Evolutionary conservation across 2,329 filamentous ascomycete species (phyloP).

Genomic region (Bipolaris oryzae): DNA sequence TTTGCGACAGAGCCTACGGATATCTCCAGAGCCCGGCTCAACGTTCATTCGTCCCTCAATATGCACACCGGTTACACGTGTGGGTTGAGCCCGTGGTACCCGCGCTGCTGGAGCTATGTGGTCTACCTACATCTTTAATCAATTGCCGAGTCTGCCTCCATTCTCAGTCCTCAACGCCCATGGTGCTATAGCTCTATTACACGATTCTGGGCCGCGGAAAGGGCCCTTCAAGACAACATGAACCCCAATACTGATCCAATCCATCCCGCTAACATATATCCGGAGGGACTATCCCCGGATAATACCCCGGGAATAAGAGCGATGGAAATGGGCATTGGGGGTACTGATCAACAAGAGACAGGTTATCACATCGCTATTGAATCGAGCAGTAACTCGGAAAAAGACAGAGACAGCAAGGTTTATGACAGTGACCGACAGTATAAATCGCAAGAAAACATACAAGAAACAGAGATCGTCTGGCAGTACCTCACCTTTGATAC

Average conservation of each 20-base stretch:
- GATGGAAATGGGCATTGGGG: constrained; percentile 7
- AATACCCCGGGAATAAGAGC: constrained; percentile 41
- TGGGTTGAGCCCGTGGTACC: constrained; percentile 14
- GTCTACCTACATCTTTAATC: constrained; percentile 15
- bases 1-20: constrained; percentile 7
- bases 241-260: constrained; percentile 19
- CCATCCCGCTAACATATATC: constrained; percentile 35
- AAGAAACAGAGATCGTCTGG: constrained; percentile 55
- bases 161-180: constrained; percentile 1
- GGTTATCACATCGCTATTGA: constrained; percentile 19
- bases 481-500: constrained; percentile 69
- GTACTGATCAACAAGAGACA: not conserved
- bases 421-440: constrained; percentile 14
- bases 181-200: constrained; percentile 6
- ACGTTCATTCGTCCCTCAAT: constrained; percentile 15
- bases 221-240: constrained; percentile 35
- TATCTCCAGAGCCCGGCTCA: constrained; percentile 7
- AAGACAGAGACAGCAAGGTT: constrained; percentile 22
- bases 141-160: constrained; percentile 3
- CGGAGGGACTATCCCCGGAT: constrained; percentile 3
- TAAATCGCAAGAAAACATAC: constrained; percentile 14
- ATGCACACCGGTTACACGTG: constrained; percentile 10
- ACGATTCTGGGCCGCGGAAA: not conserved
- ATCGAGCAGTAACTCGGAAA: constrained; percentile 19
- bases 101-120: constrained; percentile 15